These are phyloP conservation scores for Fremontodendron californicum DNA, from an alignment of 345 rosid genomes.

Conservation along the genomic window DNA sequence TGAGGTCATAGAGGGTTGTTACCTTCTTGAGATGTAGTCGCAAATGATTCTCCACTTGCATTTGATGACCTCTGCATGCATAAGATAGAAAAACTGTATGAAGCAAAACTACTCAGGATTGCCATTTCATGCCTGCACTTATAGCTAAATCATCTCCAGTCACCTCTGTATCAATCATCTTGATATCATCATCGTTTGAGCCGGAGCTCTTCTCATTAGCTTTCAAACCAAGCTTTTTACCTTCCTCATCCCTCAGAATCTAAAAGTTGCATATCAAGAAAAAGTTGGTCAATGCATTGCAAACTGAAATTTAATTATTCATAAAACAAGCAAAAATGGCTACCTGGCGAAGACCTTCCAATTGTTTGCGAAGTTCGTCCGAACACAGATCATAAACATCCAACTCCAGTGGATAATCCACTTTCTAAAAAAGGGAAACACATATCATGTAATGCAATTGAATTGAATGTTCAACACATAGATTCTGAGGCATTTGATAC, in stretches of 20 bases:
- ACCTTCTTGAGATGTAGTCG: constrained; percentile 55
- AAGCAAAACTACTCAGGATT: neutral
- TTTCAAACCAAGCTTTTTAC: too few species aligned
- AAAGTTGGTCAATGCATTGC: neutral
- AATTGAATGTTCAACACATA: neutral
- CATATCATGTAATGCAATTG: neutral
- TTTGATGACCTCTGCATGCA: constrained; percentile 60
- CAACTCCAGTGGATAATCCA: constrained; percentile 89
- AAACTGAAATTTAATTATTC: constrained; percentile 2
- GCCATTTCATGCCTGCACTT: neutral
- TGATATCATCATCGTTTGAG: constrained; percentile 58
- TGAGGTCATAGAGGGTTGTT: constrained; percentile 4
- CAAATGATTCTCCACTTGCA: constrained; percentile 58
- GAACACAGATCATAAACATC: constrained; percentile 88
- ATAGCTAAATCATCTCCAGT: constrained; percentile 5
- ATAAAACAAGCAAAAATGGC: constrained; percentile 4
- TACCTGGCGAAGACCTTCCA: constrained; percentile 94
- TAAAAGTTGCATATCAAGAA: constrained; percentile 19
- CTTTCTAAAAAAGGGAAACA: constrained; percentile 56
- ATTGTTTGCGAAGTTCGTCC: constrained; percentile 61
- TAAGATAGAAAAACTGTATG: neutral
- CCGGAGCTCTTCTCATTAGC: constrained; percentile 42
- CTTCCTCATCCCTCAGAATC: constrained; percentile 84
- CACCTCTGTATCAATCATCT: constrained; percentile 86
- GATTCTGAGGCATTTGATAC: neutral